A percentile compares a stretch with the other conserved stretches of the same genome.
phyloP scores from a whole-genome alignment of 345 rosid species.

The Salix viminalis region DNA sequence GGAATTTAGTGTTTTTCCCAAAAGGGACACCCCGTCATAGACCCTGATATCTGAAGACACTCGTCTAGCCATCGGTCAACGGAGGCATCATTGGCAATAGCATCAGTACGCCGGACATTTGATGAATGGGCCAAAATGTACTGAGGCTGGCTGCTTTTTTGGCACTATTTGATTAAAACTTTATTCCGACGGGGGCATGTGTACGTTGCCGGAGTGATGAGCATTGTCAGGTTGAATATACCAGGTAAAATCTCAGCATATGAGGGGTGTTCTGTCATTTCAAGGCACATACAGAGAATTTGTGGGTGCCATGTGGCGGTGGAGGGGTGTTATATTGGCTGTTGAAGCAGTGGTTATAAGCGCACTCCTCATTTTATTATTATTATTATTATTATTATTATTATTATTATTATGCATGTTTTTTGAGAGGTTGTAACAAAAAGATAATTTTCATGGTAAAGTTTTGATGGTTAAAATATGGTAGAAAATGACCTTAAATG shows the following conservation, averaged over 20 bases:
- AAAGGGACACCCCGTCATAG: background rate
- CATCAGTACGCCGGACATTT: background rate
- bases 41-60: background rate
- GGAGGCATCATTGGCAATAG: background rate
- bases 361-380: no score
- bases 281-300: constrained; percentile 1
- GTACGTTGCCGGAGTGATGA: background rate
- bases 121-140: background rate
- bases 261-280: constrained; percentile 2
- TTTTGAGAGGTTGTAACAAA: no score
- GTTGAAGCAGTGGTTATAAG: no score
- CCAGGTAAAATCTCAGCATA: background rate
- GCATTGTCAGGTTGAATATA: constrained; percentile 10
- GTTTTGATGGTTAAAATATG: no score
- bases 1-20: no score
- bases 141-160: background rate
- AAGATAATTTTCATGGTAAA: no score
- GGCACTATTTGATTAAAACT: background rate
- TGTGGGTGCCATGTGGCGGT: background rate
- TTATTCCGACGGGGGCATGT: background rate
- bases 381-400: no score
- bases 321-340: no score
- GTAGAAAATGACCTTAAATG: no score
- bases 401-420: no score
- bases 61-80: background rate